Percentiles rank a stretch among this genome's conserved stretches.
These are phyloP conservation scores for Fusarium cicatricum DNA, from an alignment of 2,329 filamentous ascomycete species.

Conservation along the genomic window DNA sequence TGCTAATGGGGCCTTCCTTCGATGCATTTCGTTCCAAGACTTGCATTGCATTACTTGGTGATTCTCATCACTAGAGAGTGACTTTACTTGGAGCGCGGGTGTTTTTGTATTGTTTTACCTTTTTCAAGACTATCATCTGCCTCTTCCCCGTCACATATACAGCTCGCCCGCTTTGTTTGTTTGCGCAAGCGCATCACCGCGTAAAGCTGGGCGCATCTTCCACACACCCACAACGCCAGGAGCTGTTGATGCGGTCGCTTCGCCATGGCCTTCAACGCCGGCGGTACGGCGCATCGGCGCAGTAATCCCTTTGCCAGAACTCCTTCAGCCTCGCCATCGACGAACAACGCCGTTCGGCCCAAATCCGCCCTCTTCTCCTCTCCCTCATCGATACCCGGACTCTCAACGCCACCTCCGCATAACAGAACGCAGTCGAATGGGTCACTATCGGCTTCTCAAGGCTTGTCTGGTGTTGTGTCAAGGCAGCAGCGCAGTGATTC, in stretches of 20 bases:
- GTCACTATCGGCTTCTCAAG: slow-evolving; percentile 49
- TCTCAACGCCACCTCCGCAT: slow-evolving; percentile 61
- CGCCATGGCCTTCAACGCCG: slow-evolving; percentile 49
- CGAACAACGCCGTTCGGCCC: slow-evolving; percentile 64
- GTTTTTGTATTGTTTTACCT: slow-evolving; percentile 34
- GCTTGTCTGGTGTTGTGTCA: slow-evolving; percentile 12
- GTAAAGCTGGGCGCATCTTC: slow-evolving; percentile 11
- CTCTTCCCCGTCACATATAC: slow-evolving; percentile 9
- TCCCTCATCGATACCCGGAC: slow-evolving; percentile 55
- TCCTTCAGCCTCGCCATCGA: slow-evolving; percentile 70
- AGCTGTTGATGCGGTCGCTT: slow-evolving; percentile 40
- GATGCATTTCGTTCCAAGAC: slow-evolving; percentile 19
- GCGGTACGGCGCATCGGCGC: slow-evolving; percentile 69
- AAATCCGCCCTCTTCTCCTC: slow-evolving; percentile 79
- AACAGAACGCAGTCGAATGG: slow-evolving; percentile 74
- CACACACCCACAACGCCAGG: slow-evolving; percentile 29
- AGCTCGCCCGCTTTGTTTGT: slow-evolving; percentile 37
- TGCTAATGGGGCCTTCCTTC: slow-evolving; percentile 30
- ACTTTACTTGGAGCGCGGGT: slow-evolving; percentile 35
- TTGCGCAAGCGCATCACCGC: slow-evolving; percentile 26
- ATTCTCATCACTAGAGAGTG: slow-evolving; percentile 38
- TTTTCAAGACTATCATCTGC: slow-evolving; percentile 9
- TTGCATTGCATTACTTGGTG: slow-evolving; percentile 39
- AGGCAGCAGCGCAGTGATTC: slow-evolving; percentile 65
- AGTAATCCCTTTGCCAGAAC: slow-evolving; percentile 82